Evolutionary conservation across 1,284 basidiomycete genomes (phyloP).

Genomic region (Puccinia polysora): DNA sequence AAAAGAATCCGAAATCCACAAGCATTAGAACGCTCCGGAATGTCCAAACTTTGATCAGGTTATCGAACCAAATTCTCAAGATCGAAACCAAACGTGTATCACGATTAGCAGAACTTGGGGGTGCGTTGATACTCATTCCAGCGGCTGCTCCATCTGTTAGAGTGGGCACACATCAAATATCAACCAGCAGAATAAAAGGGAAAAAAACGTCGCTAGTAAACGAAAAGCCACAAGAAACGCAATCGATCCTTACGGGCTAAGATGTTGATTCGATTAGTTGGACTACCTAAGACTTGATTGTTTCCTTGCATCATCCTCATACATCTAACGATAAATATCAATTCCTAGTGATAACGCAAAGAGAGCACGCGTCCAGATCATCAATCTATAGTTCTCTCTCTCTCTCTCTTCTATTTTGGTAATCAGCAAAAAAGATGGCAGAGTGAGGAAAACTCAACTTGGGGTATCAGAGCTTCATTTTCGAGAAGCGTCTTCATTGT

Average conservation of each 20-base stretch:
- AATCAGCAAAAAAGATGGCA: background rate
- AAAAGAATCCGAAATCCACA: slow-evolving; percentile 28
- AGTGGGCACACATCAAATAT: background rate
- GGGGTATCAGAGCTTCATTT: slow-evolving; percentile 56
- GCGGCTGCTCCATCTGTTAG: slow-evolving; percentile 22
- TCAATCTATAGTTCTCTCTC: too few relatives aligned
- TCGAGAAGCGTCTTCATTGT: slow-evolving; percentile 57
- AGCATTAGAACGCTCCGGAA: slow-evolving; percentile 9
- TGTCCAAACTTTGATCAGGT: slow-evolving; percentile 5
- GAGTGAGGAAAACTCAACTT: too few relatives aligned
- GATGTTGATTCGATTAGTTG: slow-evolving; percentile 79
- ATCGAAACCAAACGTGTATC: background rate
- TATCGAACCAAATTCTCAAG: background rate
- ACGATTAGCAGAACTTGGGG: background rate
- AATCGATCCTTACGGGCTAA: slow-evolving; percentile 59
- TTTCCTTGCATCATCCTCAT: slow-evolving; percentile 66
- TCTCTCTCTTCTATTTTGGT: too few relatives aligned
- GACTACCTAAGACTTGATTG: slow-evolving; percentile 71
- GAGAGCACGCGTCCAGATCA: background rate
- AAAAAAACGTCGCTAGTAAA: background rate
- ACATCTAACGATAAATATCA: slow-evolving; percentile 75
- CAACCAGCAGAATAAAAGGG: background rate
- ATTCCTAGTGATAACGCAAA: slow-evolving; percentile 57
- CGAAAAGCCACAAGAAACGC: background rate
- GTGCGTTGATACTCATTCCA: slow-evolving; percentile 15